Conservation (phyloP, 495 filamentous ascomycete species). For the Tuber indicum region DNA sequence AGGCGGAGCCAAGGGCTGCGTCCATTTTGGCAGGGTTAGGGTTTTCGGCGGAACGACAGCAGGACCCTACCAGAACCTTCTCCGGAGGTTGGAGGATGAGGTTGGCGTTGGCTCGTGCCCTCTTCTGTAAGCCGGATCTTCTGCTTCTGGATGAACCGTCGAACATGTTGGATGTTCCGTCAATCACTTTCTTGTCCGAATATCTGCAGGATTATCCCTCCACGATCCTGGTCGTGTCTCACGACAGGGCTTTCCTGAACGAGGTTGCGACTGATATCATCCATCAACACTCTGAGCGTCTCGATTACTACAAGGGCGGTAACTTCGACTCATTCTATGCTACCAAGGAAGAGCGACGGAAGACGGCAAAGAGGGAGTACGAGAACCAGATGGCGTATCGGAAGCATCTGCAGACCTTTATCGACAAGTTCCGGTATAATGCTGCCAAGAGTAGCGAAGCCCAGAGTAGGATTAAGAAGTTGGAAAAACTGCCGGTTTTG, state of each 20-base stretch:
- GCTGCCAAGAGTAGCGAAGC: constrained; percentile 98
- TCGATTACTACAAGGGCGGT: constrained; percentile 98
- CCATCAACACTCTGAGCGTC: constrained; percentile 91
- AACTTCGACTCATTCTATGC: constrained; percentile 99
- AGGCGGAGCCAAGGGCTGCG: constrained; percentile 88
- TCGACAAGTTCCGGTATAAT: constrained; percentile 99
- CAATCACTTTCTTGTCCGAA: constrained; percentile 96
- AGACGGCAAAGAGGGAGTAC: constrained; percentile 94
- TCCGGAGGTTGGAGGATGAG: constrained; percentile 99
- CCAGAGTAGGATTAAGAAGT: constrained; percentile 96
- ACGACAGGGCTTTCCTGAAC: constrained; percentile 98
- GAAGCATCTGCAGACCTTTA: constrained; percentile 86
- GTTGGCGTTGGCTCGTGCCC: constrained; percentile 83
- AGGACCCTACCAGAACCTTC: constrained; percentile 92
- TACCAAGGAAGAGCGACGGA: constrained; percentile 92
- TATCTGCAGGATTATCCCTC: constrained; percentile 93
- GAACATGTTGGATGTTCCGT: constrained; percentile 99
- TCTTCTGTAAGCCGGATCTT: constrained; percentile 97
- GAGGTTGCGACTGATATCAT: constrained; percentile 99
- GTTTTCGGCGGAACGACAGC: constrained; percentile 89
- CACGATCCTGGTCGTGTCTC: constrained; percentile 92
- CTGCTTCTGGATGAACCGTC: constrained; percentile 97
- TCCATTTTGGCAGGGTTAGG: constrained; percentile 95
- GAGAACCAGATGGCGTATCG: constrained; percentile 95
- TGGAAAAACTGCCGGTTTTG: constrained; percentile 91